Conservation (phyloP, 441 rosid species). For the Eutrema salsugineum region DNA sequence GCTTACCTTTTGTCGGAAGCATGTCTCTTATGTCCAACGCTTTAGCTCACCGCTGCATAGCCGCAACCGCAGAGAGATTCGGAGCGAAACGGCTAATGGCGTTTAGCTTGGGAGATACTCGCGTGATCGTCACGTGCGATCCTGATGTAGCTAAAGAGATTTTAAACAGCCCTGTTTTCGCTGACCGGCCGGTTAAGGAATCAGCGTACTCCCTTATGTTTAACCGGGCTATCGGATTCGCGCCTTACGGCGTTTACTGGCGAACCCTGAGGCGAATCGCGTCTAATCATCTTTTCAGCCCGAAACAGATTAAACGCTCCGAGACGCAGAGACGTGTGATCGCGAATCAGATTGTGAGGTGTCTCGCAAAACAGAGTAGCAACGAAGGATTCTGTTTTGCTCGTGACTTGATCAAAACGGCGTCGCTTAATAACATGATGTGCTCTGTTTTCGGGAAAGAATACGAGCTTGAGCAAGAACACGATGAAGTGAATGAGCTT, state of each 20-base stretch:
- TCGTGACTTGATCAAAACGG: constrained; percentile 62
- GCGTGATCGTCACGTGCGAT: constrained; percentile 69
- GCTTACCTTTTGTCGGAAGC: constrained; percentile 70
- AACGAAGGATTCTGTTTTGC: constrained; percentile 30
- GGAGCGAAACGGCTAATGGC: constrained; percentile 76
- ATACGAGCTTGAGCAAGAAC: constrained; percentile 38
- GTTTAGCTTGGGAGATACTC: constrained; percentile 75
- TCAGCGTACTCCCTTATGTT: constrained; percentile 90
- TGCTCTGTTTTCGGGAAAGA: constrained; percentile 71
- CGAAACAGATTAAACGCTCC: constrained; percentile 60
- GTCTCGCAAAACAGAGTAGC: constrained; percentile 17
- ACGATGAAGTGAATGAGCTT: constrained; percentile 47
- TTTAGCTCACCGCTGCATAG: constrained; percentile 67
- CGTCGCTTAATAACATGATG: constrained; percentile 94
- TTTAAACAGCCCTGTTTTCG: constrained; percentile 62
- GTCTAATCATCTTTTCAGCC: constrained; percentile 63
- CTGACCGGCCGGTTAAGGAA: constrained; percentile 83
- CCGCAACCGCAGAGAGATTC: constrained; percentile 45
- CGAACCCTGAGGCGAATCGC: constrained; percentile 68
- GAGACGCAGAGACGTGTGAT: constrained; percentile 47
- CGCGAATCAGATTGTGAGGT: constrained; percentile 49
- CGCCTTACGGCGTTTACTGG: constrained; percentile 81
- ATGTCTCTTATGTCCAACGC: constrained; percentile 65
- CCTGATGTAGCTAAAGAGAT: constrained; percentile 82
- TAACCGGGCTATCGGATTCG: constrained; percentile 86